Evolutionary conservation across 148 eudicot species (phyloP).

Genomic region (Cornus florida): DNA sequence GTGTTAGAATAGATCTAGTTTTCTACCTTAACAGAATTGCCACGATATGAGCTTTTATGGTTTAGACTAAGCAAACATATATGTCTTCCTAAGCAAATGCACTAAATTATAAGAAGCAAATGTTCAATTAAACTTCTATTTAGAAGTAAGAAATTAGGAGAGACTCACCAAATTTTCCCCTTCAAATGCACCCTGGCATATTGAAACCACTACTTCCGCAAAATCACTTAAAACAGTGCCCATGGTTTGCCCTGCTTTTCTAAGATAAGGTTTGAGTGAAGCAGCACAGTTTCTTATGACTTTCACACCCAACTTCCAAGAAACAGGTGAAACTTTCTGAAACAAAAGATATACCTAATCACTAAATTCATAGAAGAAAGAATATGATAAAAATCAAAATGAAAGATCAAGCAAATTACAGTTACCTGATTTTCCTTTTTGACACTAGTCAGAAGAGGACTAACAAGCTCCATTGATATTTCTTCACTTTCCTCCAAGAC

Average conservation of each 20-base stretch:
- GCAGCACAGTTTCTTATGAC: slow-evolving; percentile 47
- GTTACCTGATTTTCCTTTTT: slow-evolving; percentile 70
- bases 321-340: slow-evolving; percentile 49
- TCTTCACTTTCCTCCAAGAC: slow-evolving; percentile 75
- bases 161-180: slow-evolving; percentile 20
- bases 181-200: slow-evolving; percentile 35
- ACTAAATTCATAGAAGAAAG: neutral
- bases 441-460: slow-evolving; percentile 57
- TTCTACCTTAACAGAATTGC: neutral
- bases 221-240: slow-evolving; percentile 42
- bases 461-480: slow-evolving; percentile 53
- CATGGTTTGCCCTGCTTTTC: slow-evolving; percentile 36
- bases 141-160: slow-evolving; percentile 6
- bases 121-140: neutral
- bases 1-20: neutral
- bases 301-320: slow-evolving; percentile 54
- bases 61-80: neutral
- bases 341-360: neutral
- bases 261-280: slow-evolving; percentile 46
- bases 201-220: slow-evolving; percentile 56
- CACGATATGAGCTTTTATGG: neutral
- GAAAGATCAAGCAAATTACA: neutral
- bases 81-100: neutral
- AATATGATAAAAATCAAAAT: slow-evolving; percentile 6
- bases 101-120: neutral